Conservation (phyloP, 2,329 filamentous ascomycete genomes). For the Acrodontium crateriforme region DNA sequence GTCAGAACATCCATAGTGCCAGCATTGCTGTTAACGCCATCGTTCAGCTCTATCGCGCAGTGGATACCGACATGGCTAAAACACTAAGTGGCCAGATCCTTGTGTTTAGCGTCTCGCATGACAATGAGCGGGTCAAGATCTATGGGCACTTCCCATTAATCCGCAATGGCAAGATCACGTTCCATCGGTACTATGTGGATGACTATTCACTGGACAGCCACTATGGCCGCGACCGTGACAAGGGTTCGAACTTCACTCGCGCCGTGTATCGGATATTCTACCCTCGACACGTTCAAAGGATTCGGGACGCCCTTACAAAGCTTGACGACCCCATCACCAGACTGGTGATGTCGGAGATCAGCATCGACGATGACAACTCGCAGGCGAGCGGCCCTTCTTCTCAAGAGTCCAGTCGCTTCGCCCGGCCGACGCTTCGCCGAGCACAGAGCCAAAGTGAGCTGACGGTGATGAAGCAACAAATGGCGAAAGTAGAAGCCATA, state of each 20-base stretch:
- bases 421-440: constrained; percentile 4
- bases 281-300: constrained; percentile 4
- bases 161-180: constrained; percentile 3
- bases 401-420: constrained; percentile 4
- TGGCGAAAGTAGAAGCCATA: constrained; percentile 5
- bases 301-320: constrained; percentile 4
- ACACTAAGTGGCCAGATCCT: constrained; percentile 5
- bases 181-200: constrained; percentile 5
- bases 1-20: constrained; percentile 9
- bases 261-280: constrained; percentile 3
- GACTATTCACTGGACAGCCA: constrained; percentile 4
- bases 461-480: constrained; percentile 5
- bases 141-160: constrained; percentile 5
- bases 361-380: constrained; percentile 3
- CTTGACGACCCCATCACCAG: constrained; percentile 3
- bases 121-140: constrained; percentile 7
- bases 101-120: constrained; percentile 6
- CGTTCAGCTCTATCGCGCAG: constrained; percentile 5
- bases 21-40: constrained; percentile 10
- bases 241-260: constrained; percentile 5
- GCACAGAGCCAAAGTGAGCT: constrained; percentile 5
- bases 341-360: constrained; percentile 3
- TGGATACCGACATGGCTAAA: background rate
- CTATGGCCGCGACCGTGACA: constrained; percentile 4
- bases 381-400: constrained; percentile 5